Evolutionary conservation across 2,329 filamentous ascomycete genomes (phyloP).

Genomic region (Verticillium nonalfalfae): DNA sequence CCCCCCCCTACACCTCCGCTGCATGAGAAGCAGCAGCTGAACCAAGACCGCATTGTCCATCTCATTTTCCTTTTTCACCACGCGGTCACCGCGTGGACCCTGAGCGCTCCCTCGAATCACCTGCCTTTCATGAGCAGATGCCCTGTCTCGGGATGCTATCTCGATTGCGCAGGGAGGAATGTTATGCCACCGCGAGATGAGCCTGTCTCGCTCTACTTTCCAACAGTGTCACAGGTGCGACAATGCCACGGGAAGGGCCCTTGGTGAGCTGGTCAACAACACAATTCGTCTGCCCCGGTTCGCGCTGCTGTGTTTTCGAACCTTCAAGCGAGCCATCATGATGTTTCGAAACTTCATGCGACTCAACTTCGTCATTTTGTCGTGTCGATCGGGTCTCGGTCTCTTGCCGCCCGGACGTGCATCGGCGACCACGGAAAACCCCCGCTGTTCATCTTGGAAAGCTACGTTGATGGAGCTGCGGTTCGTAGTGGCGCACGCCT

Average conservation of each 20-base stretch:
- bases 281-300: background rate
- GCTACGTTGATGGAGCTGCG: background rate
- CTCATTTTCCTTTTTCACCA: conserved; percentile 4
- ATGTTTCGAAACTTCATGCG: background rate
- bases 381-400: background rate
- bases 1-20: background rate
- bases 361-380: background rate
- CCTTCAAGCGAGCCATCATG: background rate
- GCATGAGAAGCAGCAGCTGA: background rate
- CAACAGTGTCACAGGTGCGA: background rate
- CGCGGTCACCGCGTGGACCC: conserved; percentile 4
- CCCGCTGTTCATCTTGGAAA: background rate
- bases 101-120: background rate
- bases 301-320: conserved; percentile 11
- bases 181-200: background rate
- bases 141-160: background rate
- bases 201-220: background rate
- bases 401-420: background rate
- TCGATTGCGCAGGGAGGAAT: background rate
- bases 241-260: background rate
- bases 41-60: conserved; percentile 3
- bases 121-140: background rate
- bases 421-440: background rate
- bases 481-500: background rate
- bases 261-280: background rate